Evolutionary conservation across 1,284 basidiomycete species (phyloP), one percentile per base, ranked within the genome.

Genomic region (Puccinia novopanici): DNA sequence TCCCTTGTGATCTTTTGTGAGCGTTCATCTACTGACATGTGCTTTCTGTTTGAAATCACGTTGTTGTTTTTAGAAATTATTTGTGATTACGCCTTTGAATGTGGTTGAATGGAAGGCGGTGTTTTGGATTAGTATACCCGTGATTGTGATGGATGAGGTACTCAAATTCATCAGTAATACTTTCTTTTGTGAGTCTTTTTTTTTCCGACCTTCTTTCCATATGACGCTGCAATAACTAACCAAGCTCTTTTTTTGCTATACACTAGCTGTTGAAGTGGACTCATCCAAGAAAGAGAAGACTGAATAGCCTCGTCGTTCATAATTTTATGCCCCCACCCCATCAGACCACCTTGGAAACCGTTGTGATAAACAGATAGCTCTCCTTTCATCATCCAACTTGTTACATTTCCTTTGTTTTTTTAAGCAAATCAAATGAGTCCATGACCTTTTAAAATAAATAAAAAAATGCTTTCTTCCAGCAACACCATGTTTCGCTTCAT

Each of bases 71-170:
- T 2, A 93, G 91, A 88, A 90, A n/a, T 85, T 96, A 80, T 98
- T 99, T 86, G 92, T 92, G 75, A 96, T 98, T 85, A 91, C 92
- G 0, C 92, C 95, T 3, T 89, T 99, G 81, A 95, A 94, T 87
- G 92, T 90, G 91, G 87, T 87, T 22, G 96, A 99, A 87, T 98
- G 96, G 95, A 91, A 92, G 86, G 95, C 94, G n/a, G 95, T 99
- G 10, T 85, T 99, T 81, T 90, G 89, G 84, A 89, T 98, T 82
- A 95, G 93, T 82, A 90, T 91, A 13, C 97, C 96, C 5, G 95
- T 99, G 68, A 86, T 99, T 71, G 77, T 92, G 73, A 92, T 98
- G 78, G 96, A 99, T 86, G 97, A 99, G 87, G 86, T 92, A 42
- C 88, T 98, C 85, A 98, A 98, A 86, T 92, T 92, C 83, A 86